phyloP scores from a whole-genome alignment of 2,329 filamentous ascomycete species.

The Sordariomycetes sp. region DNA sequence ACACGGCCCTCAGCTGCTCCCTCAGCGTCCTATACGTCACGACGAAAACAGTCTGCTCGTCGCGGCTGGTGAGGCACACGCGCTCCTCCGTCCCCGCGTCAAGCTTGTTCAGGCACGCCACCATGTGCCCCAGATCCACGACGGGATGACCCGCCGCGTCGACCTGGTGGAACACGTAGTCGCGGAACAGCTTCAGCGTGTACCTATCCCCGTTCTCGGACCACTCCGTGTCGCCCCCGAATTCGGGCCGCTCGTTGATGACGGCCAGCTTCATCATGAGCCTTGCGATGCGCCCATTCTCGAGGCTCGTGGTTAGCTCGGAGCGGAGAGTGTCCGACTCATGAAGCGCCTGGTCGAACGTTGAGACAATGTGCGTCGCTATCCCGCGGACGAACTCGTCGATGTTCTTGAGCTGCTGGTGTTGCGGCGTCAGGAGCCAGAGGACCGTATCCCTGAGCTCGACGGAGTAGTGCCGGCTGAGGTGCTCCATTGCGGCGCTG shows the following conservation, averaged over 20 bases:
- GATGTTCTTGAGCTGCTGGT: slow-evolving; percentile 53
- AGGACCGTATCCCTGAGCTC: slow-evolving; percentile 67
- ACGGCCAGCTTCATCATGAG: slow-evolving; percentile 70
- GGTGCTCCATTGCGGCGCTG: slow-evolving; percentile 59
- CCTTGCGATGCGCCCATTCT: slow-evolving; percentile 77
- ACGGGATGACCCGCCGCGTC: slow-evolving; percentile 73
- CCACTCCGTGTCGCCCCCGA: slow-evolving; percentile 67
- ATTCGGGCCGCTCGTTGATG: slow-evolving; percentile 82
- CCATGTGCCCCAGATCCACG: slow-evolving; percentile 75
- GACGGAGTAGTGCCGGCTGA: slow-evolving; percentile 62
- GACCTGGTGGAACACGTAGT: slow-evolving; percentile 95
- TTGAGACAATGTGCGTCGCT: slow-evolving; percentile 59
- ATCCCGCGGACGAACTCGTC: slow-evolving; percentile 71
- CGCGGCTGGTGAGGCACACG: slow-evolving; percentile 72
- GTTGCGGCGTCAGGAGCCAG: slow-evolving; percentile 64
- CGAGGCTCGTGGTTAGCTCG: slow-evolving; percentile 66
- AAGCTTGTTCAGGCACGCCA: slow-evolving; percentile 79
- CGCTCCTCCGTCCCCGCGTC: slow-evolving; percentile 83
- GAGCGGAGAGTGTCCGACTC: slow-evolving; percentile 61
- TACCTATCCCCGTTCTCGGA: slow-evolving; percentile 88
- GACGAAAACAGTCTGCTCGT: slow-evolving; percentile 80
- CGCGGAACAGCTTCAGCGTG: slow-evolving; percentile 85
- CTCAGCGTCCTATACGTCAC: slow-evolving; percentile 85
- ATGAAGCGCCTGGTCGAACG: slow-evolving; percentile 70
- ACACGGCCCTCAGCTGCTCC: slow-evolving; percentile 44